Conservation (phyloP, 306 rosid species). For the Acacia melanoxylon region DNA sequence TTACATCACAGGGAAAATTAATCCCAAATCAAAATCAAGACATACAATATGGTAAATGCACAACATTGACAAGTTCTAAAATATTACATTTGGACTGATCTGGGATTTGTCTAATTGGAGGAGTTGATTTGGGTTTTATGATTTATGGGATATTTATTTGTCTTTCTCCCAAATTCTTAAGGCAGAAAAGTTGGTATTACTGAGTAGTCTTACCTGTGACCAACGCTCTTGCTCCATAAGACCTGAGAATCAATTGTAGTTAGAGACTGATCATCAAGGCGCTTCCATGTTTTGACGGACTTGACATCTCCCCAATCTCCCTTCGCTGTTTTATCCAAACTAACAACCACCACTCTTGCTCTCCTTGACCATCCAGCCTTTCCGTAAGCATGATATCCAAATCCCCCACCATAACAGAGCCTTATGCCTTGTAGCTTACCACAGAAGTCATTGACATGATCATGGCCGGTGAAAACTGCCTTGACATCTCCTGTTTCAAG, state of each 20-base stretch:
- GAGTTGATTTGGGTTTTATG: no score
- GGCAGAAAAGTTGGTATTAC: background rate
- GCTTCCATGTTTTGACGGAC: slow-evolving; percentile 88
- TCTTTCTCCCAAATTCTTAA: background rate
- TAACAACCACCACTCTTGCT: slow-evolving; percentile 78
- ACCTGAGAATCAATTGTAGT: slow-evolving; percentile 57
- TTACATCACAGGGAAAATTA: no score
- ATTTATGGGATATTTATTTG: no score
- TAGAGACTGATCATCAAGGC: slow-evolving; percentile 74
- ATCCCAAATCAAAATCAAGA: no score
- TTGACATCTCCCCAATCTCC: slow-evolving; percentile 78
- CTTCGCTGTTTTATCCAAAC: slow-evolving; percentile 55
- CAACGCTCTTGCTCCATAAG: slow-evolving; percentile 72
- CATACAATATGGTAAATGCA: no score
- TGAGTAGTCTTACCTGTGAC: slow-evolving; percentile 42
- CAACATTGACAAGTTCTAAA: no score
- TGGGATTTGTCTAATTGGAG: no score
- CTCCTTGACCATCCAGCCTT: slow-evolving; percentile 94
- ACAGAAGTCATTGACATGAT: slow-evolving; percentile 91
- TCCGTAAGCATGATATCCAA: slow-evolving; percentile 96
- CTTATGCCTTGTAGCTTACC: slow-evolving; percentile 64
- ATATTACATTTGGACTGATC: no score
- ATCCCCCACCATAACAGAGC: slow-evolving; percentile 90
- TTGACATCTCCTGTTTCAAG: slow-evolving; percentile 86
- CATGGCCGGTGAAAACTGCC: slow-evolving; percentile 88